phyloP scores from a whole-genome alignment of 192 early-diverging fungal species.

The Dissophora ornata region DNA sequence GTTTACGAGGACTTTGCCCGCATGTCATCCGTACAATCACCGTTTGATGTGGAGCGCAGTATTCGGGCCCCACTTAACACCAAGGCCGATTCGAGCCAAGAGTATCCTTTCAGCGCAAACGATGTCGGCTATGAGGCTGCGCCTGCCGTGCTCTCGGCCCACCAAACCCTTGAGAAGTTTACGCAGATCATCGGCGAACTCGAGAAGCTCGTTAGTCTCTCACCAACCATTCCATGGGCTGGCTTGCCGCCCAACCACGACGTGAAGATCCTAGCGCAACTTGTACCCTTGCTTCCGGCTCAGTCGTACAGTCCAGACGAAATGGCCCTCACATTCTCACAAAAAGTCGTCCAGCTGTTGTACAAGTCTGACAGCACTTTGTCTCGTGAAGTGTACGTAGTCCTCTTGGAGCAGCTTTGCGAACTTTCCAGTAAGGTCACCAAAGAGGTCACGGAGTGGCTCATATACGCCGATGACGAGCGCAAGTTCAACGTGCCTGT shows the following conservation, averaged over 20 bases:
- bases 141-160: slow-evolving; percentile 48
- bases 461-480: slow-evolving; percentile 96
- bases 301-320: slow-evolving; percentile 81
- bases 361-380: slow-evolving; percentile 83
- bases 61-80: slow-evolving; percentile 39
- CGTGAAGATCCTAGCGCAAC: slow-evolving; percentile 74
- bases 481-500: slow-evolving; percentile 92
- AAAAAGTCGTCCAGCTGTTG: slow-evolving; percentile 87
- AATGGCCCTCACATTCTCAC: slow-evolving; percentile 83
- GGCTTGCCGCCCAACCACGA: slow-evolving; percentile 84
- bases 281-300: slow-evolving; percentile 75
- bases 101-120: slow-evolving; percentile 34
- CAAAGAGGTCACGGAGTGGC: slow-evolving; percentile 91
- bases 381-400: slow-evolving; percentile 84
- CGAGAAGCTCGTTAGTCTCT: slow-evolving; percentile 75
- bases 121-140: slow-evolving; percentile 23
- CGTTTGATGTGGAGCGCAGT: slow-evolving; percentile 53
- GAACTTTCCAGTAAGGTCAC: slow-evolving; percentile 82
- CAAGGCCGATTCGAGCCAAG: slow-evolving; percentile 23
- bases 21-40: slow-evolving; percentile 69
- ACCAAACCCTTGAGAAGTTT: slow-evolving; percentile 73
- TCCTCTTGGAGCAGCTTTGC: slow-evolving; percentile 86
- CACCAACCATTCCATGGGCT: slow-evolving; percentile 63
- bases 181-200: slow-evolving; percentile 76
- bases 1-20: slow-evolving; percentile 89